Evolutionary conservation across 352 stramenopile genomes (phyloP).

Genomic region (Globisporangium megalacanthum): DNA sequence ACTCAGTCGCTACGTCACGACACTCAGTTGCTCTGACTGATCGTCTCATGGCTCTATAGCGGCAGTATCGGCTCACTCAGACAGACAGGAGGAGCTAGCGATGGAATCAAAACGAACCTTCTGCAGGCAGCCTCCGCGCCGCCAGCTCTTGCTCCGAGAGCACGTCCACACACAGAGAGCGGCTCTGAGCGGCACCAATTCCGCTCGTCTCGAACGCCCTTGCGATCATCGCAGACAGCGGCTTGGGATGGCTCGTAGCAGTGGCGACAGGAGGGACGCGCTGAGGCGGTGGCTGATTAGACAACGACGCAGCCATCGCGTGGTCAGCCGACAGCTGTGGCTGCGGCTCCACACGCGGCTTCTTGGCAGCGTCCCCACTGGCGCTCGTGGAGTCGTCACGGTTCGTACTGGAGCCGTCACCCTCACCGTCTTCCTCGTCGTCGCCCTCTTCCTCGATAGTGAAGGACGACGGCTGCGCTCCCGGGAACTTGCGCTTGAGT

Average conservation of each 20-base stretch:
- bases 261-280: background rate
- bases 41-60: too few species aligned
- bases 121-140: constrained; percentile 21
- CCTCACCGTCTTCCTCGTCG: constrained; percentile 10
- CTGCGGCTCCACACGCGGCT: constrained; percentile 1
- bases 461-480: constrained; percentile 14
- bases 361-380: background rate
- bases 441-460: constrained; percentile 38
- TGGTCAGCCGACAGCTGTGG: background rate
- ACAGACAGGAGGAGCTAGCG: too few species aligned
- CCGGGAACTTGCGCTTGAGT: constrained; percentile 19
- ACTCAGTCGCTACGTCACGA: background rate
- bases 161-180: constrained; percentile 30
- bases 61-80: too few species aligned
- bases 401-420: background rate
- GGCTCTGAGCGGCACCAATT: background rate
- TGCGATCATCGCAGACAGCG: constrained; percentile 5
- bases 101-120: constrained; percentile 21
- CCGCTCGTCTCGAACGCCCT: constrained; percentile 18
- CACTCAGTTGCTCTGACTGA: too few species aligned
- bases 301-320: background rate
- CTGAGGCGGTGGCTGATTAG: background rate
- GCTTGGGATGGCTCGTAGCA: constrained; percentile 2
- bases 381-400: background rate
- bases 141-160: constrained; percentile 58